Base-by-base conservation (phyloP, 73 alveolate species). In the Stentor roeselii region DNA sequence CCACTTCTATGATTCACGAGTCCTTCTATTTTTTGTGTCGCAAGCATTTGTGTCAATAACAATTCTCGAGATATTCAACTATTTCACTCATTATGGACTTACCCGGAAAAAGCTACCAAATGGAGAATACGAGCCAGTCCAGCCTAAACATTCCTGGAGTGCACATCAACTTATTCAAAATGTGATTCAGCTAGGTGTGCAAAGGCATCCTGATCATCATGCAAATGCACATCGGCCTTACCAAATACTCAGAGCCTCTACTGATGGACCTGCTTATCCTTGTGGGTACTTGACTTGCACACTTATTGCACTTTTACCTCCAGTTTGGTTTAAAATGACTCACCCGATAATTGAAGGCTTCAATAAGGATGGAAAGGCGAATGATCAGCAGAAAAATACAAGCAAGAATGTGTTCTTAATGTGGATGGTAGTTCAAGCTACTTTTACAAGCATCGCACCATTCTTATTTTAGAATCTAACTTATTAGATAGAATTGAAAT, bases 151-250 rank as follows among this genome's bases (percentile, higher is more conserved):
- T 41, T 92, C 96, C 6, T 94, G 98, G 98, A 94, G 92, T 83
- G 98, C 98, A 59, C 97, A 95, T 32, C 93, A 93, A 6, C 75
- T 89, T 59, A 82, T 91, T 42, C 86, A 95, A 15, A 93, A 91
- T 78, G 86, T 88, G 77, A 27, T 92, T 3, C 77, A 89, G 2
- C 89, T 93, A 83, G 92, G 89, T 86, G 89, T 93, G 67, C 85
- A 93, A 75, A 82, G 98, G 75, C 98, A 93, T 86, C 92, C 98
- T 30, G 98, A 93, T 75, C 98, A 93, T 85, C 98, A 93, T 84
- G 96, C 93, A 35, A 78, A 93, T 75, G 85, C 94, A 14, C 89
- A 92, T 61, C 88, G 87, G 89, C 95, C 96, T 3, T 93, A 93
- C 60, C 85, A 93, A 50, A 92, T 83, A 6, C 86, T 93, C 1